phyloP scores from a whole-genome alignment of 495 filamentous ascomycete genomes.

The Apodospora peruviana region DNA sequence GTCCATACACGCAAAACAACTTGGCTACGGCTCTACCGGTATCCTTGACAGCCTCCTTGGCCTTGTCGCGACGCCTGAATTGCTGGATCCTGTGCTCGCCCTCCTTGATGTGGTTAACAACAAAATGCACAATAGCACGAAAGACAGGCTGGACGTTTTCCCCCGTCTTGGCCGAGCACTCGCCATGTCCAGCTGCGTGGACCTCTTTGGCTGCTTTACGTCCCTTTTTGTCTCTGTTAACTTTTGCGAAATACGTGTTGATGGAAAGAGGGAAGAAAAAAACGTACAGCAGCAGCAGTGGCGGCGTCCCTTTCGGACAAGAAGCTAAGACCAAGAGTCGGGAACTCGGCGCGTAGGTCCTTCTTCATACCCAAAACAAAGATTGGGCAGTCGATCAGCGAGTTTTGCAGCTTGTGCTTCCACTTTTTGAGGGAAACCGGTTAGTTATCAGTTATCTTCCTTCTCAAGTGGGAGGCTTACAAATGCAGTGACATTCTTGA shows the following conservation, averaged over 20 bases:
- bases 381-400: slow-evolving; percentile 15
- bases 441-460: background rate
- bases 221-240: slow-evolving; percentile 2
- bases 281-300: background rate
- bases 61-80: background rate
- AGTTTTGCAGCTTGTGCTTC: slow-evolving; percentile 19
- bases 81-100: background rate
- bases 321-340: slow-evolving; percentile 10
- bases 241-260: background rate
- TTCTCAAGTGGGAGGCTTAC: slow-evolving; percentile 5
- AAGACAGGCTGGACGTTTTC: slow-evolving; percentile 13
- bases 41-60: background rate
- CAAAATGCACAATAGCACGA: slow-evolving; percentile 8
- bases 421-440: slow-evolving; percentile 15
- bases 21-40: background rate
- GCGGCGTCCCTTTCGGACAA: slow-evolving; percentile 7
- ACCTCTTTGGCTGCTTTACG: background rate
- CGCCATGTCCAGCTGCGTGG: slow-evolving; percentile 12
- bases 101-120: background rate
- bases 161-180: slow-evolving; percentile 17
- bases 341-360: slow-evolving; percentile 10
- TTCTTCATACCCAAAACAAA: slow-evolving; percentile 24
- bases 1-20: background rate
- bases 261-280: background rate
- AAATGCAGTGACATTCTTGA: slow-evolving; percentile 2